phyloP scores from a whole-genome alignment of 345 rosid genomes.

The Salix purpurea region DNA sequence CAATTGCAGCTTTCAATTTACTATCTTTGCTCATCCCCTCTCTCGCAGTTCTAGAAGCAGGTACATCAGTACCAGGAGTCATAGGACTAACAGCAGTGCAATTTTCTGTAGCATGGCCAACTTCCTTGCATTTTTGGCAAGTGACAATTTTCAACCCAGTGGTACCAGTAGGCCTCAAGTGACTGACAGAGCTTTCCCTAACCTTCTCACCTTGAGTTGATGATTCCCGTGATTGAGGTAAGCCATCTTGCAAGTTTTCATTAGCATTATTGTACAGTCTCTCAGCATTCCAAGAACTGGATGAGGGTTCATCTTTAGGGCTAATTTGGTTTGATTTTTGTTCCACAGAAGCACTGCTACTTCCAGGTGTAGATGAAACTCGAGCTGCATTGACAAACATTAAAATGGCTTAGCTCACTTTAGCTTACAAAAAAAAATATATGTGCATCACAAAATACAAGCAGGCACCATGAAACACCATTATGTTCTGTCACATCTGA shows the following conservation, averaged over 20 bases:
- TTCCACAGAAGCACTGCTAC: constrained; percentile 37
- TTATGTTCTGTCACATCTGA: background rate
- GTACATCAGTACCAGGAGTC: constrained; percentile 43
- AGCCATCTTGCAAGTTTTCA: constrained; percentile 53
- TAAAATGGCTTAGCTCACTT: background rate
- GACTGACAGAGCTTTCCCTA: constrained; percentile 43
- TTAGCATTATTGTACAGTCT: constrained; percentile 32
- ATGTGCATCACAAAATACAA: background rate
- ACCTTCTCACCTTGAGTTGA: constrained; percentile 56
- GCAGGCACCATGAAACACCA: background rate
- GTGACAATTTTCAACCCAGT: constrained; percentile 40
- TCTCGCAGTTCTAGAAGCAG: constrained; percentile 42
- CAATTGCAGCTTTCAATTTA: constrained; percentile 75
- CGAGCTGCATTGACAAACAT: constrained; percentile 40
- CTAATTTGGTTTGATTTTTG: constrained; percentile 43
- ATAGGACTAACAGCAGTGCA: constrained; percentile 37
- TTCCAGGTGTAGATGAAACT: constrained; percentile 39
- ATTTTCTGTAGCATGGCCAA: constrained; percentile 56
- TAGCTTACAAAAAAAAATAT: background rate
- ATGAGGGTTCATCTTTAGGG: constrained; percentile 56
- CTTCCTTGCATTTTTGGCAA: constrained; percentile 53
- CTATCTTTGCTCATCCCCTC: constrained; percentile 51
- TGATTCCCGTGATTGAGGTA: constrained; percentile 45
- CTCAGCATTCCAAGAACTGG: constrained; percentile 53
- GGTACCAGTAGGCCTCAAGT: constrained; percentile 38